These are phyloP conservation scores for Skeletonema marinoi DNA, from an alignment of 108 stramenopile species.

Conservation along the genomic window DNA sequence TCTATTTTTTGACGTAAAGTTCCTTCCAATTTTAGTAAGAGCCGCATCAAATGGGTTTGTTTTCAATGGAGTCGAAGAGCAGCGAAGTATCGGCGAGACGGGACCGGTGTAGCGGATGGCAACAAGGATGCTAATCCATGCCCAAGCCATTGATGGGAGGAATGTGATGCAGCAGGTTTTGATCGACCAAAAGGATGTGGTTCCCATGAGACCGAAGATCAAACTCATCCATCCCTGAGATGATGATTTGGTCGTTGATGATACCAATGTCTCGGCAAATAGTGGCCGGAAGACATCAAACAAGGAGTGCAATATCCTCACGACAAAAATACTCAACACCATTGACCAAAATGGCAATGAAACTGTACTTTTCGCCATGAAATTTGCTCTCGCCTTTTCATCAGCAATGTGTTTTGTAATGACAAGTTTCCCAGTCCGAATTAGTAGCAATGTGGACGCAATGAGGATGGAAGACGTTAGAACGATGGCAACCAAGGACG, in stretches of 20 bases:
- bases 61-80: constrained; percentile 27
- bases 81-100: constrained; percentile 28
- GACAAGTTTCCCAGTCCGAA: constrained; percentile 4
- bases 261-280: not conserved
- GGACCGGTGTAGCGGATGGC: constrained; percentile 17
- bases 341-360: constrained; percentile 40
- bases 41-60: constrained; percentile 38
- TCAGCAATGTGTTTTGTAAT: constrained; percentile 22
- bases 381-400: constrained; percentile 6
- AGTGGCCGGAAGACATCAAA: not conserved
- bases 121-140: constrained; percentile 10
- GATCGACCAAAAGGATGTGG: constrained; percentile 10
- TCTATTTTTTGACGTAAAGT: constrained; percentile 32
- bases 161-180: not conserved
- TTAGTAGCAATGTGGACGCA: constrained; percentile 2
- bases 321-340: constrained; percentile 5
- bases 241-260: not conserved
- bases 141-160: constrained; percentile 27
- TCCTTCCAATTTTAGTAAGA: constrained; percentile 12
- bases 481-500: not conserved
- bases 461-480: not conserved
- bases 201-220: not conserved
- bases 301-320: not conserved
- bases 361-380: constrained; percentile 3
- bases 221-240: constrained; percentile 1